Evolutionary conservation across 2,329 filamentous ascomycete genomes (phyloP).

Genomic region (Neophaeococcomyces aloes): DNA sequence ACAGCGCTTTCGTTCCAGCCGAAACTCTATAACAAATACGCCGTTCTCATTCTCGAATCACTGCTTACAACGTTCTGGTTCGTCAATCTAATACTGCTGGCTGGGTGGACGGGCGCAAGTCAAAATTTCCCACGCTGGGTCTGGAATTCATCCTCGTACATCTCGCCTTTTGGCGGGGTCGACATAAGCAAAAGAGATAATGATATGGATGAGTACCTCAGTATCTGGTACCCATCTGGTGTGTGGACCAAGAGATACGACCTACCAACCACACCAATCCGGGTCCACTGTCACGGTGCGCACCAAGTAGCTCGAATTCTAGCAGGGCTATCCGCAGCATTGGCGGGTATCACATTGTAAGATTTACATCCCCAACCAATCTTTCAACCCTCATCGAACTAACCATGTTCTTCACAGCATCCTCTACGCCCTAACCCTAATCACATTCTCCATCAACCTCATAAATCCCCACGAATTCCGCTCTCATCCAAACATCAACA

Average conservation of each 20-base stretch:
- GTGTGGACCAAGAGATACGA: background rate
- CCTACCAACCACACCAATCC: background rate
- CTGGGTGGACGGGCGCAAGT: slow-evolving; percentile 12
- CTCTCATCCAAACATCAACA: background rate
- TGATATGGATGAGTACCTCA: background rate
- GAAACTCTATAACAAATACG: slow-evolving; percentile 17
- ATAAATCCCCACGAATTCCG: slow-evolving; percentile 5
- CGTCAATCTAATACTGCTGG: slow-evolving; percentile 12
- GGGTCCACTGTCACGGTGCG: background rate
- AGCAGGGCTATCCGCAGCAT: slow-evolving; percentile 16
- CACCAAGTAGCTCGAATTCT: slow-evolving; percentile 12
- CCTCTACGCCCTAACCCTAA: slow-evolving; percentile 15
- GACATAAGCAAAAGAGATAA: background rate
- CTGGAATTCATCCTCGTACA: background rate
- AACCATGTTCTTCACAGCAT: slow-evolving; percentile 7
- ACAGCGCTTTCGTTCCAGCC: slow-evolving; percentile 14
- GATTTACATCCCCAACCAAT: background rate
- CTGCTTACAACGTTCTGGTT: slow-evolving; percentile 18
- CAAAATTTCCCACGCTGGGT: background rate
- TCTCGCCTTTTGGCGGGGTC: too few species aligned
- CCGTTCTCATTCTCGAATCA: slow-evolving; percentile 16
- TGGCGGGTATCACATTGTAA: slow-evolving; percentile 17
- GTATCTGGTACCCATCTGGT: background rate
- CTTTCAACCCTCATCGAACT: background rate
- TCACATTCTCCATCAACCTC: slow-evolving; percentile 14